phyloP scores from a whole-genome alignment of 192 early-diverging fungal genomes.

The Piromyces sp. region DNA sequence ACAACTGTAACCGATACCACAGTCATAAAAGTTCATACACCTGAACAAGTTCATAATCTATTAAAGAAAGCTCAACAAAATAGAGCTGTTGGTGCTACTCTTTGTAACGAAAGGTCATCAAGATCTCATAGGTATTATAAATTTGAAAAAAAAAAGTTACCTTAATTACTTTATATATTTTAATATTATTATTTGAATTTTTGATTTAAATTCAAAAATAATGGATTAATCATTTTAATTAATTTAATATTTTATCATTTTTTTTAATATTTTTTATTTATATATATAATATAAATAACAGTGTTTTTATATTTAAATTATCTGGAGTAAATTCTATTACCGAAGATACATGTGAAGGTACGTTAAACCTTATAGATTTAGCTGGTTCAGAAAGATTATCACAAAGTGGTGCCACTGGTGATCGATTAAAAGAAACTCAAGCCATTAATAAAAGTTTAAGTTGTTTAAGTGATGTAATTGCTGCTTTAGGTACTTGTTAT shows the following conservation, averaged over 20 bases:
- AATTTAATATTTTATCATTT: not conserved
- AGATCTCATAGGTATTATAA: slow-evolving; percentile 49
- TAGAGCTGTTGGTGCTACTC: slow-evolving; percentile 79
- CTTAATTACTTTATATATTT: too few relatives aligned
- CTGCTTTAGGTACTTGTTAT: slow-evolving; percentile 15
- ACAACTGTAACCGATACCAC: slow-evolving; percentile 65
- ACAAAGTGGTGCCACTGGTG: slow-evolving; percentile 63
- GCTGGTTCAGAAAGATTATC: slow-evolving; percentile 84
- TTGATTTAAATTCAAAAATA: too few relatives aligned
- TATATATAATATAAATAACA: slow-evolving; percentile 7
- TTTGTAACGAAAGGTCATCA: slow-evolving; percentile 85
- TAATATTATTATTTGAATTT: too few relatives aligned
- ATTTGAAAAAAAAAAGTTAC: too few relatives aligned
- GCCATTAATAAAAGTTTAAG: slow-evolving; percentile 91
- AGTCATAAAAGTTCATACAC: slow-evolving; percentile 18
- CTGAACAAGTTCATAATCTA: slow-evolving; percentile 51
- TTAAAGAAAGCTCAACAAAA: slow-evolving; percentile 59
- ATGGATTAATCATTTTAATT: too few relatives aligned
- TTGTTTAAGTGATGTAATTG: slow-evolving; percentile 80
- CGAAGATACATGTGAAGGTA: slow-evolving; percentile 49
- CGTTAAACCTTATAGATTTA: slow-evolving; percentile 84
- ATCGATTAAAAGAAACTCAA: slow-evolving; percentile 78
- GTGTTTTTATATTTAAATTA: slow-evolving; percentile 76
- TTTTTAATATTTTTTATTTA: not conserved
- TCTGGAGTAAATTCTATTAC: slow-evolving; percentile 55